Percentiles rank a stretch among this genome's conserved stretches.
These are phyloP conservation scores for Phytophthora podocarpi DNA, from an alignment of 352 stramenopile genomes.

Conservation along the genomic window DNA sequence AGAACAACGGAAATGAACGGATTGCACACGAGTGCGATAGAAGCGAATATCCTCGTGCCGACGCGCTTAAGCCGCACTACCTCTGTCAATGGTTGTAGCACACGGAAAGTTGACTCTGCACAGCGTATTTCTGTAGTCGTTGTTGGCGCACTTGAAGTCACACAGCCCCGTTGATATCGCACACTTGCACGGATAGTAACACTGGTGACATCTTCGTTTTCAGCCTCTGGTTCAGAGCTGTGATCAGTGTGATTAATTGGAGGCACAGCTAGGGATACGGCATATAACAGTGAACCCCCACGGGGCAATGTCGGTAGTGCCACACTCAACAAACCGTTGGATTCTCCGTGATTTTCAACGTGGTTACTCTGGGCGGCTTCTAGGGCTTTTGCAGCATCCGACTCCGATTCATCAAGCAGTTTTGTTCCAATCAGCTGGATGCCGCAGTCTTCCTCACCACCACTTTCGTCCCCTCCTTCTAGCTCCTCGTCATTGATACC, in stretches of 20 bases:
- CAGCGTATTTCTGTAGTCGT: conserved; percentile 30
- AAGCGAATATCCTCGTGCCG: conserved; percentile 29
- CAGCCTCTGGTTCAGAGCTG: conserved; percentile 13
- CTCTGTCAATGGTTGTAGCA: conserved; percentile 41
- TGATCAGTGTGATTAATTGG: neutral
- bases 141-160: conserved; percentile 7
- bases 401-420: neutral
- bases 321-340: conserved; percentile 24
- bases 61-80: conserved; percentile 47
- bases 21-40: conserved; percentile 51
- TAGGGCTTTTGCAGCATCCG: neutral
- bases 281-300: conserved; percentile 26
- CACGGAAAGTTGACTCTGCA: conserved; percentile 33
- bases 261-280: conserved; percentile 29
- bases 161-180: conserved; percentile 26
- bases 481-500: neutral
- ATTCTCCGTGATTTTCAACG: neutral
- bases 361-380: neutral
- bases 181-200: conserved; percentile 31
- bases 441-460: conserved; percentile 16
- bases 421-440: conserved; percentile 22
- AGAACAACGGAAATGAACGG: conserved; percentile 29
- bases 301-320: conserved; percentile 27
- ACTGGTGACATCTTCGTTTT: neutral
- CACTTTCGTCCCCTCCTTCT: conserved; percentile 5